Base-by-base conservation (phyloP, 257 asterid genomes). In the Capsicum pubescens region DNA sequence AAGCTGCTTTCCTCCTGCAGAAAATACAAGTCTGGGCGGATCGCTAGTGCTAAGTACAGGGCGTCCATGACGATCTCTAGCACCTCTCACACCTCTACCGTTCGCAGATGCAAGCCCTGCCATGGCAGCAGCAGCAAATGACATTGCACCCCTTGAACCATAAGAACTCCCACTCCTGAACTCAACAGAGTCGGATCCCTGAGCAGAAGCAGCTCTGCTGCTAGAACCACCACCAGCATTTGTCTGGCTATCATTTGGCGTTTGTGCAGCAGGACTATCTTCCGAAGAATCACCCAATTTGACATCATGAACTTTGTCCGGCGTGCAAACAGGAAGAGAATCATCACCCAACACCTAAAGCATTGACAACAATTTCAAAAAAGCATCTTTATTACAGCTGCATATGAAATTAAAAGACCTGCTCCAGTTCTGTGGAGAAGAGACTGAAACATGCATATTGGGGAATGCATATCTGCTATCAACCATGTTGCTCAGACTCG, bases 41-140 rank as follows among this genome's bases (percentile, higher is more conserved):
- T 93, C 93, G 19, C 86, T 89, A 5, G 95, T 89, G 84, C 94
- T 91, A 87, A 87, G 88, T 48, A 88, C 78, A 58, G 90, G 93
- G 39, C 90, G 95, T 2, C 95, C 98, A 1, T 87, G 90, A 68
- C 94, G 88, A 87, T 94, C 95, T 90, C 95, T 92, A 87, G 90
- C 91, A 48, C 94, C 98, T 84, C 96, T 92, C 83, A 88, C 86
- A 86, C 97, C 98, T 92, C 97, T 90, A 84, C 91, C 91, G 80
- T 89, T 94, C 74, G 94, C 92, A 69, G 99, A 91, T 56, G 95
- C 92, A 86, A 93, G 93, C 19, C 99, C 99, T 85, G 97, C 97
- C 99, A 97, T 97, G 35, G 99, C 97, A 85, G 98, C 98, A 82
- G 99, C 99, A 59, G 98, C 98, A 90, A 95, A 97, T 81, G 99